phyloP scores from a whole-genome alignment of 495 filamentous ascomycete genomes.

The Baudoinia panamericana region DNA sequence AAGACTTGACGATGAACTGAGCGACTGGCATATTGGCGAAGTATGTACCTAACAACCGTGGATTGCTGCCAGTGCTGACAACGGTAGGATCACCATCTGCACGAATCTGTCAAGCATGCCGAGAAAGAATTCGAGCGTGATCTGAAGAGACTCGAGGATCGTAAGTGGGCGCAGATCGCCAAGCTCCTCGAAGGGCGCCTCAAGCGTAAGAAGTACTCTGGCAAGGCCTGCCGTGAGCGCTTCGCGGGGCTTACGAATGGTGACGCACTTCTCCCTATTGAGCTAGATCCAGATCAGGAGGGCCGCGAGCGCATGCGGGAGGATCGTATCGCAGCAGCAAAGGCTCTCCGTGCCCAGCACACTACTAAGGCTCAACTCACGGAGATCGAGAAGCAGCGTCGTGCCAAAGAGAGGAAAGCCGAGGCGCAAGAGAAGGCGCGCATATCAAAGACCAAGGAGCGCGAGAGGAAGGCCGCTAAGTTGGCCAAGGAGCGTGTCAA shows the following conservation, averaged over 20 bases:
- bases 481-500: conserved; percentile 2
- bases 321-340: conserved; percentile 11
- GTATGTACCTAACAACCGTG: conserved; percentile 17
- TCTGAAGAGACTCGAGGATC: conserved; percentile 17
- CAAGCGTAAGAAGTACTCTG: conserved; percentile 23
- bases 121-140: conserved; percentile 19
- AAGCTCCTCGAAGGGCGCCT: conserved; percentile 15
- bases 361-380: conserved; percentile 4
- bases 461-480: conserved; percentile 1
- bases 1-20: conserved; percentile 27
- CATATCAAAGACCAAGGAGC: not conserved
- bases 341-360: conserved; percentile 3
- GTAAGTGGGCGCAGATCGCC: conserved; percentile 21
- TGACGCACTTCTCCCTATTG: conserved; percentile 23
- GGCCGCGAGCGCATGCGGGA: conserved; percentile 20
- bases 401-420: conserved; percentile 53
- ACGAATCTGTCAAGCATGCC: conserved; percentile 17
- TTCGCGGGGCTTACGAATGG: conserved; percentile 22
- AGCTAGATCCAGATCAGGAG: conserved; percentile 22
- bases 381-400: conserved; percentile 5
- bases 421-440: conserved; percentile 2
- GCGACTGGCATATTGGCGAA: conserved; percentile 31
- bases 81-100: conserved; percentile 22
- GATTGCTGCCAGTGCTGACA: conserved; percentile 1
- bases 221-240: conserved; percentile 26